These are phyloP conservation scores for Vinca major DNA, from an alignment of 305 asterid genomes.

Conservation along the genomic window DNA sequence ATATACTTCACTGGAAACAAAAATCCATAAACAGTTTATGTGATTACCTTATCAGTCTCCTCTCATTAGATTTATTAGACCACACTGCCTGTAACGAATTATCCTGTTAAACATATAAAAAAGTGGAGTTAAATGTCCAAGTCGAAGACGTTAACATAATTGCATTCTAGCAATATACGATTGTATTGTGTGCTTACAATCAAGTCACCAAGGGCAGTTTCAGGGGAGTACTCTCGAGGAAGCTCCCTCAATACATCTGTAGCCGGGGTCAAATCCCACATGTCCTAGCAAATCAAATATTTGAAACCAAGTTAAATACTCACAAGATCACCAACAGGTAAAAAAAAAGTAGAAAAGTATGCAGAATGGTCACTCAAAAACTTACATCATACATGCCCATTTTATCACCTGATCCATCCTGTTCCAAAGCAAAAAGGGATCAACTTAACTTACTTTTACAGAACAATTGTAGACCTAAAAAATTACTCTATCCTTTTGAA, in stretches of 20 bases:
- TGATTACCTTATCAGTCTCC: slow-evolving; percentile 45
- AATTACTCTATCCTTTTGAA: neutral
- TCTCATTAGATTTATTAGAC: slow-evolving; percentile 34
- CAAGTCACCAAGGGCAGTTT: slow-evolving; percentile 75
- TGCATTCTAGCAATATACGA: neutral
- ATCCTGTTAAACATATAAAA: slow-evolving; percentile 37
- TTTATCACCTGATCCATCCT: slow-evolving; percentile 64
- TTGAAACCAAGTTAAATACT: slow-evolving; percentile 8
- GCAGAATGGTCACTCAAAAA: slow-evolving; percentile 9
- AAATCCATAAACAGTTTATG: neutral
- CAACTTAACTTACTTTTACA: neutral
- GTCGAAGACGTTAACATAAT: neutral
- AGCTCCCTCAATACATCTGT: slow-evolving; percentile 61
- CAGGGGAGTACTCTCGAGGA: slow-evolving; percentile 55
- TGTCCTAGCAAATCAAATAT: slow-evolving; percentile 39
- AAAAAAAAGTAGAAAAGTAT: neutral
- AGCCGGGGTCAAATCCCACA: slow-evolving; percentile 88
- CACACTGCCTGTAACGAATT: slow-evolving; percentile 77
- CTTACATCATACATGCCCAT: slow-evolving; percentile 49
- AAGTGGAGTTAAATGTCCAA: slow-evolving; percentile 10
- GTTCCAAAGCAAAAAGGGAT: slow-evolving; percentile 15
- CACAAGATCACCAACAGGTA: neutral
- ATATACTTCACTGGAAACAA: neutral
- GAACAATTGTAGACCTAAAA: neutral
- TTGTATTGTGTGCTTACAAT: slow-evolving; percentile 37